Evolutionary conservation across 2,329 filamentous ascomycete genomes (phyloP).

Genomic region (Fusarium falciforme): DNA sequence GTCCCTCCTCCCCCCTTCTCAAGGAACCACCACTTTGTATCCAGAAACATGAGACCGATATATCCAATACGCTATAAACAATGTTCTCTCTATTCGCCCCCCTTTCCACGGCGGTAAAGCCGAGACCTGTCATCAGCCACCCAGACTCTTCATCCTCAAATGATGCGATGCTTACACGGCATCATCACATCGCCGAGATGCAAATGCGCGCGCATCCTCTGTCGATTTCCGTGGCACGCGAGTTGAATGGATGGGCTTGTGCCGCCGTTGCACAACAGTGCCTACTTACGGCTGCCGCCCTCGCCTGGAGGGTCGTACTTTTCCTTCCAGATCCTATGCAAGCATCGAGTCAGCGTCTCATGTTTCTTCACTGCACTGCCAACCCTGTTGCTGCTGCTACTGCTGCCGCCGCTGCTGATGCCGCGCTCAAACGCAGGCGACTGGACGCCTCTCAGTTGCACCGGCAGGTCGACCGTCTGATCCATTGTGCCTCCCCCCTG

Average conservation of each 20-base stretch:
- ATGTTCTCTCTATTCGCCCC: neutral
- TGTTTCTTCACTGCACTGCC: neutral
- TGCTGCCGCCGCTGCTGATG: neutral
- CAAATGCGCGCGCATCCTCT: slow-evolving; percentile 4
- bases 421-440: slow-evolving; percentile 4
- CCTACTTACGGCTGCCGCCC: slow-evolving; percentile 55
- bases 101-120: neutral
- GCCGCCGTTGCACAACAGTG: neutral
- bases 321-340: slow-evolving; percentile 93
- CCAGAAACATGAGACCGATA: neutral
- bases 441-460: slow-evolving; percentile 16
- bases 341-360: slow-evolving; percentile 27
- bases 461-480: neutral
- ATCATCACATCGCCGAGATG: slow-evolving; percentile 12
- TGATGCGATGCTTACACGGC: slow-evolving; percentile 14
- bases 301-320: slow-evolving; percentile 76
- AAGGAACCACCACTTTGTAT: neutral
- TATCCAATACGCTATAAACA: slow-evolving; percentile 27
- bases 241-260: neutral
- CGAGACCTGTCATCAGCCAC: slow-evolving; percentile 11
- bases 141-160: neutral
- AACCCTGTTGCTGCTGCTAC: neutral
- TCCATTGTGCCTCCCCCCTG: slow-evolving; percentile 14
- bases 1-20: neutral
- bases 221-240: slow-evolving; percentile 20